These are phyloP conservation scores for Gaillardinia entomophila DNA, from an alignment of 805 yeast species.

Conservation along the genomic window DNA sequence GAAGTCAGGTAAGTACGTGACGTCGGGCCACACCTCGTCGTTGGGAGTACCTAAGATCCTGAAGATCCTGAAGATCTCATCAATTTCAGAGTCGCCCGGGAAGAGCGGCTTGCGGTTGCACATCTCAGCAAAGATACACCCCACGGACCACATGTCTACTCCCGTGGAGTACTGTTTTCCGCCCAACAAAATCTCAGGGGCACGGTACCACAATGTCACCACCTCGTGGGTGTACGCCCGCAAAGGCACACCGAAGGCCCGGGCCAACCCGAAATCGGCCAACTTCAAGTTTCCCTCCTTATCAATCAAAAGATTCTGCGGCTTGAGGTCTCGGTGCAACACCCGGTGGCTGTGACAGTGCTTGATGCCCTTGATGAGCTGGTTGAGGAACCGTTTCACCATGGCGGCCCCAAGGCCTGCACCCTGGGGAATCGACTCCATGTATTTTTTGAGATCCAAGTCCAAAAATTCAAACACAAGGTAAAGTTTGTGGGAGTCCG, in stretches of 20 bases:
- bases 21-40: conserved; percentile 93
- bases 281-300: conserved; percentile 81
- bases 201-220: conserved; percentile 95
- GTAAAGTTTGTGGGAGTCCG: conserved; percentile 87
- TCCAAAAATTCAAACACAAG: conserved; percentile 92
- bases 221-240: conserved; percentile 97
- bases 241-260: conserved; percentile 96
- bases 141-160: conserved; percentile 98
- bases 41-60: conserved; percentile 91
- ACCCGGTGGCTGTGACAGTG: conserved; percentile 95
- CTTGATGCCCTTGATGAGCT: conserved; percentile 81
- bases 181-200: conserved; percentile 93
- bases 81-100: conserved; percentile 97
- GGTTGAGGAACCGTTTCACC: conserved; percentile 91
- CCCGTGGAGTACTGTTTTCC: conserved; percentile 97
- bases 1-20: conserved; percentile 83
- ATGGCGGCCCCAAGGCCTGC: conserved; percentile 84
- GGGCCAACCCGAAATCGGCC: conserved; percentile 84
- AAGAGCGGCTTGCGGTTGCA: conserved; percentile 90
- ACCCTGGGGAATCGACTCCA: conserved; percentile 92
- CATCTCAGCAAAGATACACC: conserved; percentile 98
- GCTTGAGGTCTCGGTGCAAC: conserved; percentile 92
- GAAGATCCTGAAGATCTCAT: conserved; percentile 91
- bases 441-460: conserved; percentile 90
- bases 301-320: conserved; percentile 90